phyloP scores from a whole-genome alignment of 345 rosid genomes.

The Hibiscus syriacus region DNA sequence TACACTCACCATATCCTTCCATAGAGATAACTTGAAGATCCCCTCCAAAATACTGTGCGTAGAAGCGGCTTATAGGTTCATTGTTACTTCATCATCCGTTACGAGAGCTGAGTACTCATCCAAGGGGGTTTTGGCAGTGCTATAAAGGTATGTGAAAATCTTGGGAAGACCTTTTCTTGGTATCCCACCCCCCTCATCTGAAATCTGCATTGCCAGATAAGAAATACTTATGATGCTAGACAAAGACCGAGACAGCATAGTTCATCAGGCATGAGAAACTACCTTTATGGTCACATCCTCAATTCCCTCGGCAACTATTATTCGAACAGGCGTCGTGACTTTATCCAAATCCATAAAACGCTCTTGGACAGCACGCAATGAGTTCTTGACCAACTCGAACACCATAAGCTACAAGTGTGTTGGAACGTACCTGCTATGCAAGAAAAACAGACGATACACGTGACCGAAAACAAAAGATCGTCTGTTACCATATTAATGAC shows the following conservation, averaged over 20 bases:
- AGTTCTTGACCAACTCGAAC: constrained; percentile 92
- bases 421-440: constrained; percentile 61
- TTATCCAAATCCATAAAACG: constrained; percentile 64
- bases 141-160: constrained; percentile 93
- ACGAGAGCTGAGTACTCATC: constrained; percentile 59
- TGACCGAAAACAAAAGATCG: not conserved
- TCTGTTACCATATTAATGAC: not conserved
- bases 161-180: constrained; percentile 95
- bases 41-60: constrained; percentile 95
- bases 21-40: constrained; percentile 90
- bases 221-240: constrained; percentile 3
- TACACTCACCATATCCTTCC: constrained; percentile 98
- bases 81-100: constrained; percentile 55
- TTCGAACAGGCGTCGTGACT: constrained; percentile 67
- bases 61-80: constrained; percentile 96
- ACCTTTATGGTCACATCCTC: constrained; percentile 99
- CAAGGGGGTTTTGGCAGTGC: constrained; percentile 85
- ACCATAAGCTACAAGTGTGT: constrained; percentile 92
- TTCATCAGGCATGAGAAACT: not conserved
- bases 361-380: constrained; percentile 93
- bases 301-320: constrained; percentile 87
- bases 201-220: constrained; percentile 41
- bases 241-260: not conserved
- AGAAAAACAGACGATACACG: constrained; percentile 7
- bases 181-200: constrained; percentile 98